Base-by-base conservation (phyloP, 139 green algal species). In the Trebouxia sp. region DNA sequence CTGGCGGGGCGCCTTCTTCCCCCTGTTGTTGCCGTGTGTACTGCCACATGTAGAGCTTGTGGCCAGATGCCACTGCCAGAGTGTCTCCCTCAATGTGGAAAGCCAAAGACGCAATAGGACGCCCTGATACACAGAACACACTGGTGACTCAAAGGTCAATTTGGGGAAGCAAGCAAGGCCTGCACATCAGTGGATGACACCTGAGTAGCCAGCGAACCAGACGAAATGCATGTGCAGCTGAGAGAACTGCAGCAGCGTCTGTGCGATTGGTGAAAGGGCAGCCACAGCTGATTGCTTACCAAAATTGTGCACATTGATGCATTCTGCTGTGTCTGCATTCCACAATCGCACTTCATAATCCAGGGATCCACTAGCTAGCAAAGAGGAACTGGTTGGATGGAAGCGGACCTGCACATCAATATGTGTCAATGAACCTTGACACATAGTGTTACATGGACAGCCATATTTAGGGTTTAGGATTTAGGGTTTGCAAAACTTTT, bases 301-400 rank as follows among this genome's bases (percentile, higher is more conserved):
- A 85, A 97, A 97, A 41, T 93, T 89, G 66, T 90, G 83, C 12
- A 77, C 83, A 24, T 82, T 41, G 15, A 95, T 82, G 85, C 89
- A 95, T 75, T 93, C 70, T 0, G 87, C 91, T 0, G 85, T 94
- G 65, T 74, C 70, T 26, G 90, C 85, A 48, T 96, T 85, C 94
- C 94, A 98, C 65, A 98, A 75, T 22, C 92, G 81, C 35, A 96
- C 92, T 45, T 91, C 85, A 72, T 95, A 90, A 82, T 98, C 94
- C 26, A 98, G 82, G 1, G 90, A 96, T 20, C 94, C 94, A 10
- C 85, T 94, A 26, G 94, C 94, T 35, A 98, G 75, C 45, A 98
- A 65, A 48, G 89, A 62, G 0, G 88, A 50, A 62, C 88, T 87
- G 38, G 72, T 56, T 0, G 92, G 92, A 75, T 97, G 93, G 87